phyloP scores from a whole-genome alignment of 352 stramenopile species.

The Globisporangium parvum region DNA sequence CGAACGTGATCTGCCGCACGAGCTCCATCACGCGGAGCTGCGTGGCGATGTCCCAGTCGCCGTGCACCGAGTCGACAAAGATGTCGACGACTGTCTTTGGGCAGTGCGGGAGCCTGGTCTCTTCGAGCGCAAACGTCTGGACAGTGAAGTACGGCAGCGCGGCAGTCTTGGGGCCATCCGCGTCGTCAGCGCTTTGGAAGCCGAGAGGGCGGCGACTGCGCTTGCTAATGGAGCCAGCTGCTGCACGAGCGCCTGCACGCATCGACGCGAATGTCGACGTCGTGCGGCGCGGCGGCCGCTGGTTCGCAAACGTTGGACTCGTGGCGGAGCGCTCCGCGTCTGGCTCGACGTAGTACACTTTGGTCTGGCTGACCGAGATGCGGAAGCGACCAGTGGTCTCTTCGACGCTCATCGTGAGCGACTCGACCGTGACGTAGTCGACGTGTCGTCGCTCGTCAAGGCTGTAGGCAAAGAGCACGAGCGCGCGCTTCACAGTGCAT shows the following conservation, averaged over 20 bases:
- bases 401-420: constrained; percentile 58
- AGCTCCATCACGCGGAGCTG: constrained; percentile 65
- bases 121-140: constrained; percentile 60
- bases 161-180: not conserved
- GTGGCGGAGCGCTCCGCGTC: constrained; percentile 6
- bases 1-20: constrained; percentile 57
- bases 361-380: constrained; percentile 41
- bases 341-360: constrained; percentile 26
- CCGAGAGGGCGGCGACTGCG: not conserved
- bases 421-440: constrained; percentile 63
- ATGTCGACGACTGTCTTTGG: constrained; percentile 60
- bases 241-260: not conserved
- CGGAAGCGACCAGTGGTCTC: constrained; percentile 41
- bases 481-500: constrained; percentile 49
- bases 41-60: constrained; percentile 42
- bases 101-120: constrained; percentile 38
- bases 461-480: constrained; percentile 40
- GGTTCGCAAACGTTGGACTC: constrained; percentile 12
- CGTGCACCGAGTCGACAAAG: constrained; percentile 39
- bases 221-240: not conserved
- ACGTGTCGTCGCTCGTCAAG: constrained; percentile 21
- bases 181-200: not conserved
- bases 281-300: constrained; percentile 12
- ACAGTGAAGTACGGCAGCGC: constrained; percentile 35
- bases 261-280: constrained; percentile 7